Conservation (phyloP, 192 early-diverging fungal species). For the Oehlia diaphana region DNA sequence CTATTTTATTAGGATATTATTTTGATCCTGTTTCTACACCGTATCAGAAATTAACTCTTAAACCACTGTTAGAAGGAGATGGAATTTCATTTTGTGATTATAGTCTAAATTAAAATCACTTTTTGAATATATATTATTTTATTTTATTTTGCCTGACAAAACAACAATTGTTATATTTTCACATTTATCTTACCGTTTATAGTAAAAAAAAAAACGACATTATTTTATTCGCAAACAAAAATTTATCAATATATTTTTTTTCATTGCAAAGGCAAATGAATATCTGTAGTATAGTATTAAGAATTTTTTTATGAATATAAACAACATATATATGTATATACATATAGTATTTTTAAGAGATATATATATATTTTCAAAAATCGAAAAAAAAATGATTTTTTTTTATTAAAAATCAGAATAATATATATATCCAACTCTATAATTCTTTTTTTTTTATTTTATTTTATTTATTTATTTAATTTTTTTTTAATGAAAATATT, state of each 20-base stretch:
- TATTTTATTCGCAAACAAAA: not conserved
- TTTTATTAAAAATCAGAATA: not conserved
- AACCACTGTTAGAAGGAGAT: conserved; percentile 34
- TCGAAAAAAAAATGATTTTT: not conserved
- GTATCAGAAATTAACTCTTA: conserved; percentile 38
- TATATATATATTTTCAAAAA: not conserved
- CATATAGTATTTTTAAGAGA: too few relatives aligned
- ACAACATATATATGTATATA: not conserved
- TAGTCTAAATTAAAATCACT: conserved; percentile 5
- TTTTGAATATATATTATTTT: not conserved
- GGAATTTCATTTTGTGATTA: conserved; percentile 35
- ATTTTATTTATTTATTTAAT: too few relatives aligned
- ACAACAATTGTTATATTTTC: not conserved
- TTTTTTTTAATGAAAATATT: too few relatives aligned
- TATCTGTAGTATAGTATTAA: not conserved
- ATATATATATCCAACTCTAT: not conserved
- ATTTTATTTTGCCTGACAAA: not conserved
- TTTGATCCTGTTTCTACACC: conserved; percentile 40
- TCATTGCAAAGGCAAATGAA: not conserved
- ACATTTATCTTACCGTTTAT: not conserved
- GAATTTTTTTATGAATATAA: not conserved
- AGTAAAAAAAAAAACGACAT: not conserved
- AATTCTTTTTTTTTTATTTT: too few relatives aligned
- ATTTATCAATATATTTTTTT: not conserved
- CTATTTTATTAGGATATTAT: conserved; percentile 34